These are phyloP conservation scores for Chrysosphaeria jannelii DNA, from an alignment of 2,329 filamentous ascomycete genomes.

Conservation along the genomic window DNA sequence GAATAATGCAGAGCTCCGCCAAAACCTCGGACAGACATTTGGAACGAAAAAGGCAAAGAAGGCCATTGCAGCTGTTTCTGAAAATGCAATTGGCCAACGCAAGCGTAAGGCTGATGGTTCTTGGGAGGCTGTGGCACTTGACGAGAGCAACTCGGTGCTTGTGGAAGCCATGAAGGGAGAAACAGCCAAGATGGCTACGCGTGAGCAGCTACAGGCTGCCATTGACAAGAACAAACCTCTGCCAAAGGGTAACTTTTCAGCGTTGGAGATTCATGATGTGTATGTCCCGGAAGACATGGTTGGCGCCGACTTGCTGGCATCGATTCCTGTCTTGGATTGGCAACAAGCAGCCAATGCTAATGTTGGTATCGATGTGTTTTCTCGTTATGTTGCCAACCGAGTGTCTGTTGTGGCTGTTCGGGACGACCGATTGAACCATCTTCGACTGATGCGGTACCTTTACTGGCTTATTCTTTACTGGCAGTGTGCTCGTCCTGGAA, in stretches of 20 bases:
- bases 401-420: conserved; percentile 22
- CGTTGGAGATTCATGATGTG: conserved; percentile 37
- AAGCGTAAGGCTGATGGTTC: conserved; percentile 17
- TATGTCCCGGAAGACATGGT: conserved; percentile 39
- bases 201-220: conserved; percentile 11
- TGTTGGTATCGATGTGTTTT: conserved; percentile 23
- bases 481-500: conserved; percentile 15
- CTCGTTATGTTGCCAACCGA: conserved; percentile 33
- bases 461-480: conserved; percentile 25
- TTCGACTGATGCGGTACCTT: conserved; percentile 29
- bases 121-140: conserved; percentile 3
- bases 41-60: conserved; percentile 71
- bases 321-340: conserved; percentile 46
- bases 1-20: conserved; percentile 12
- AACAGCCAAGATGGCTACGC: conserved; percentile 22
- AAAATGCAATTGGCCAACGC: conserved; percentile 30
- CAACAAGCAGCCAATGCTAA: conserved; percentile 30
- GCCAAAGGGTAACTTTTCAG: conserved; percentile 35
- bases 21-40: conserved; percentile 46
- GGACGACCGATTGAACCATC: conserved; percentile 18
- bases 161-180: conserved; percentile 30
- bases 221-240: conserved; percentile 42
- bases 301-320: conserved; percentile 32
- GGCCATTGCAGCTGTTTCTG: conserved; percentile 33
- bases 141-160: conserved; percentile 24